phyloP scores from a whole-genome alignment of 352 stramenopile species.

The Phytophthora sp. region DNA sequence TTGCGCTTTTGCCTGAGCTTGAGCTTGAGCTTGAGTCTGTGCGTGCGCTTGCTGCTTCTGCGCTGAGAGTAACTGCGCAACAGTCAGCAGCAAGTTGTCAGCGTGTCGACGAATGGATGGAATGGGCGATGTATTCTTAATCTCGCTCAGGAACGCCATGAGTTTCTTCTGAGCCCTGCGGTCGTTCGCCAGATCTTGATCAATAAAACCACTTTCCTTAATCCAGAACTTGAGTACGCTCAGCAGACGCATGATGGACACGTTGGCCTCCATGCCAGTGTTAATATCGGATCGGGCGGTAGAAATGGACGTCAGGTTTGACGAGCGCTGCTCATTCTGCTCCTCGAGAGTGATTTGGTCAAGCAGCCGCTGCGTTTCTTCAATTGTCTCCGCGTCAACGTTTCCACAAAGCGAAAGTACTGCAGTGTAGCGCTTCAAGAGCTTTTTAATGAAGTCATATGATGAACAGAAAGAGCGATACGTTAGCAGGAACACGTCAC shows the following conservation, averaged over 20 bases:
- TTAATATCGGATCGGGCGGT: slow-evolving; percentile 82
- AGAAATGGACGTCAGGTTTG: slow-evolving; percentile 68
- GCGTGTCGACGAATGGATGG: slow-evolving; percentile 78
- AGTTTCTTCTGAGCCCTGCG: slow-evolving; percentile 80
- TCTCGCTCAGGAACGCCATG: slow-evolving; percentile 73
- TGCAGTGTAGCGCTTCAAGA: slow-evolving; percentile 85
- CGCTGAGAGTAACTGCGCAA: slow-evolving; percentile 63
- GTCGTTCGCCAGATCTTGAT: slow-evolving; percentile 72
- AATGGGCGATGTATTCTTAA: slow-evolving; percentile 77
- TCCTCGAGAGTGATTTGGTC: slow-evolving; percentile 77
- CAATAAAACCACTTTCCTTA: slow-evolving; percentile 87
- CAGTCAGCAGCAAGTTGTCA: slow-evolving; percentile 68
- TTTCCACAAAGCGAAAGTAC: slow-evolving; percentile 65
- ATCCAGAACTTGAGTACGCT: slow-evolving; percentile 91
- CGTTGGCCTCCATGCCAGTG: slow-evolving; percentile 78
- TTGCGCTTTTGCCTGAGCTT: slow-evolving; percentile 30
- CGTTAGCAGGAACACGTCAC: slow-evolving; percentile 85
- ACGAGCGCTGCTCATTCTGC: slow-evolving; percentile 50
- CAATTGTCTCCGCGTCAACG: slow-evolving; percentile 54
- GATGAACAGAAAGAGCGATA: slow-evolving; percentile 82
- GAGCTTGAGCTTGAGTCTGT: slow-evolving; percentile 24
- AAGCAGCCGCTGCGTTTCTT: slow-evolving; percentile 67
- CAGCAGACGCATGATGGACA: slow-evolving; percentile 88
- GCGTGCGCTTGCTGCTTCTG: slow-evolving; percentile 59
- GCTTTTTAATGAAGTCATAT: slow-evolving; percentile 90